A percentile compares a stretch with the other conserved stretches of the same genome.
These are phyloP conservation scores for Venturia carpophila DNA, from an alignment of 2,329 filamentous ascomycete species.

Conservation along the genomic window DNA sequence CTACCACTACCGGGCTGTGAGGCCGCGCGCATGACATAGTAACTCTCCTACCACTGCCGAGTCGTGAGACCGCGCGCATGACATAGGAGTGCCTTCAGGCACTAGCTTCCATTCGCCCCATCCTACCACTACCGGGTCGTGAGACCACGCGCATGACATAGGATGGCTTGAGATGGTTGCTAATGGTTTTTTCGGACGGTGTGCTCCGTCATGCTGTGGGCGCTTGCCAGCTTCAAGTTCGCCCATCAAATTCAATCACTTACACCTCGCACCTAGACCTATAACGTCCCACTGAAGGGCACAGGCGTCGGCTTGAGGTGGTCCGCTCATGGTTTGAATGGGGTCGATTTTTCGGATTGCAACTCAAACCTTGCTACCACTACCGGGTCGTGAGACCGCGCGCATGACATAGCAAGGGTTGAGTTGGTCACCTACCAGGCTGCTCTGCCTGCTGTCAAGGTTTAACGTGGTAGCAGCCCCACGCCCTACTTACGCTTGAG, in stretches of 20 bases:
- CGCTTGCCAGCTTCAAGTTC: not conserved
- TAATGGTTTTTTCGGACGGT: slow-evolving; percentile 2
- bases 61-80: not conserved
- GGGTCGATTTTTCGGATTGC: not conserved
- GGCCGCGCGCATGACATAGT: slow-evolving; percentile 1
- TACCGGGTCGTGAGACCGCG: too few relatives aligned
- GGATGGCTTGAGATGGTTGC: not conserved
- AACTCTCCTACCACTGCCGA: not conserved
- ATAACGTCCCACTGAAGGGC: too few relatives aligned
- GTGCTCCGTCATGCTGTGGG: slow-evolving; percentile 1
- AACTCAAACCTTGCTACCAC: too few relatives aligned
- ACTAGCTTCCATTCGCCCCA: not conserved
- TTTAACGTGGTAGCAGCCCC: not conserved
- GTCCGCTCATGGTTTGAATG: not conserved
- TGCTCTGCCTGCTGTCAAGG: not conserved
- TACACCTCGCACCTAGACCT: too few relatives aligned
- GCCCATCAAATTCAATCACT: not conserved
- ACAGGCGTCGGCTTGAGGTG: too few relatives aligned
- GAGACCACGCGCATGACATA: not conserved
- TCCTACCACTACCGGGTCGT: not conserved
- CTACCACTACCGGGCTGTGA: not conserved
- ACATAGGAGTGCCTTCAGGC: not conserved
- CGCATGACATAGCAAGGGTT: too few relatives aligned
- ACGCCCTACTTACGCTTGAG: not conserved
- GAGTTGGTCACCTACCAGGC: too few relatives aligned